Evolutionary conservation across 2,329 filamentous ascomycete genomes (phyloP), one percentile per base, ranked within the genome.

Genomic region (Fusarium dimerum): DNA sequence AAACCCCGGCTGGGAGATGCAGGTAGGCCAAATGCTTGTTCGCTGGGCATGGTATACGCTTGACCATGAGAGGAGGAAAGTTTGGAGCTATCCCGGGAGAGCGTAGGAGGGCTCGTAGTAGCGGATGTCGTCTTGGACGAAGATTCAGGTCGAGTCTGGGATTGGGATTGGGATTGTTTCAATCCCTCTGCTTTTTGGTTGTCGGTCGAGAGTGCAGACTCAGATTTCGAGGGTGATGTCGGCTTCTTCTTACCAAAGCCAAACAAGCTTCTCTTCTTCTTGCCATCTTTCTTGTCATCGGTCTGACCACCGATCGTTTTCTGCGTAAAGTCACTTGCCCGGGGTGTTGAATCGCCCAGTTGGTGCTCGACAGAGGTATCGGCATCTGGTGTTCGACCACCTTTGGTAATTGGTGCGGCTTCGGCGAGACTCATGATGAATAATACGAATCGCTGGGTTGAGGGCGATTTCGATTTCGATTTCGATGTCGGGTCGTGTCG

Each of bases 1-100:
- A 90, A 73, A 47, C 82, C 83, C 51, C 85, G 83, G 53, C 76
- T 78, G 4, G 89, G 89, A 3, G 89, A 91, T 1, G 84, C 77
- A 13, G 86, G 83, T 11, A 78, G 69, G 43, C 73, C 70, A 63
- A 76, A 71, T 60, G 75, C 66, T 61, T 76, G 66, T 57, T 80
- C 73, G 59, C 71, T 67, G 52, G 71, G 71, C 18, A 71, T 65
- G 43, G 75, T 73, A 47, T 77, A 81, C 16, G 72, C 70, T 47
- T 75, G 75, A 50, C 73, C 68, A 46, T 62, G 66, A 50, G 56
- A 75, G 56, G 58, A 66, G 60, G 67, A 74, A 54, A 65, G 67
- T 66, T 64, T 73, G n/a, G 75, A 75, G 20, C 67, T 50, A 41
- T 72, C 61, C 50, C 68, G 67, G 44, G 66, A 60, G 52, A 70